Base-by-base conservation (phyloP, 305 asterid species). In the Coffea humblotiana region DNA sequence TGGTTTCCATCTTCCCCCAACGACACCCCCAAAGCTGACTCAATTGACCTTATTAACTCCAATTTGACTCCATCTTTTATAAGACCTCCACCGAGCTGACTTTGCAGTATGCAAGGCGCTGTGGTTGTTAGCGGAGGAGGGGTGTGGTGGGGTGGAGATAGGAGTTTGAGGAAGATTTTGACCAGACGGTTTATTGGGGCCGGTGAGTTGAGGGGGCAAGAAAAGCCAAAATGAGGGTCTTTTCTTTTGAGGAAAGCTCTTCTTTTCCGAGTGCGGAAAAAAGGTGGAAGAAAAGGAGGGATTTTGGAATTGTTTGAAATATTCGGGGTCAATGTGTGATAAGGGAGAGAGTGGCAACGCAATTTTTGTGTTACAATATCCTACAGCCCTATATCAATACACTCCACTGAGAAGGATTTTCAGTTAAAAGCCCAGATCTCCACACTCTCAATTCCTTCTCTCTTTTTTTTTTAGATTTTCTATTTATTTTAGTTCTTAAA, bases 11-110 rank as follows among this genome's bases (percentile, higher is more conserved):
- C 92, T n/a, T 86, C 91, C 72, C 90, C 86, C 72, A 90, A 72
- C 75, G 89, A 84, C 75, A 91, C 78, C 51, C 96, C 94, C 81
- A 90, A 66, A 70, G 85, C 89, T 49, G 91, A 83, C 85, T 89
- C 94, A 78, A 88, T 78, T 82, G 90, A 88, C 83, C 92, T 84
- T 67, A 85, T 74, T 76, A 90, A 66, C 89, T 91, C 94, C 83
- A 84, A 77, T 71, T 83, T 78, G 90, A 84, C 71, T 89, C 91
- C 94, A 88, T 91, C 6, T 68, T 32, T 23, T 56, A n/a, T 8
- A 4, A 65, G 43, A 65, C 70, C 70, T 27, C 70, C 70, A 21
- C 70, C 14, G 70, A 29, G 43, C 19, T 65, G 43, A 43, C 40
- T 15, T 2, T 35, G 75, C 23, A 5, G 4, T 5, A 40, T 40